Base-by-base conservation (phyloP, 192 early-diverging fungal species). In the Phlyctochytrium arcticum region DNA sequence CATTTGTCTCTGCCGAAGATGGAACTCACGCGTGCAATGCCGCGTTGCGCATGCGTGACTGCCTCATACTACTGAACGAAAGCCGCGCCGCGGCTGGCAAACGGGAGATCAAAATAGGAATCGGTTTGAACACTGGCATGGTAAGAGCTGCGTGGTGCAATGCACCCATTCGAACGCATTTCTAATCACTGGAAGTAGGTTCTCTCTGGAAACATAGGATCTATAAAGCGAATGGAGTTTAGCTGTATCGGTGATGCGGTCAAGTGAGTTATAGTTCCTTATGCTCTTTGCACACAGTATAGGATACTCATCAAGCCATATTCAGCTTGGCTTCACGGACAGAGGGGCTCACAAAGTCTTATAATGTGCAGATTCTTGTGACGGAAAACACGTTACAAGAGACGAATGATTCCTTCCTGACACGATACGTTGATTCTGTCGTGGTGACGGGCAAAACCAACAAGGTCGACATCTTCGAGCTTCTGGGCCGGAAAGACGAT, bases 61-160 rank as follows among this genome's bases (percentile, higher is more conserved):
- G 69, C 31, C 50, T 82, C 3, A 60, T 26, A 1, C 57, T 75
- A 2, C 65, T 75, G 29, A 82, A 82, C 37, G 62, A 71, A 36
- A 36, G 49, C 0, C 26, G 75, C 0, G 62, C 55, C 54, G 46
- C 34, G 15, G 39, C 51, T 32, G 66, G 69, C 26, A 62, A 78
- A 54, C 26, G 49, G 24, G 37, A 48, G 5, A 70, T 82, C 49
- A 81, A 75, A 54, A 82, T 82, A 26, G 80, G 80, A 3, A 78
- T 82, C 55, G 80, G 80, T 9, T 49, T 82, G 19, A 81, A 81
- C 53, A 82, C 80, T 36, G 80, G 80, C 12, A 79, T 80, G 75
- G 79, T 80, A 67, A 56, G 46, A 34, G 23, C 31, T 29, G 9
- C 33, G 24, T 10, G 50, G 19, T 63, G 19, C 29, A 36, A 23